Evolutionary conservation across 2,329 filamentous ascomycete genomes (phyloP).

Genomic region (Alternaria brassicicola): DNA sequence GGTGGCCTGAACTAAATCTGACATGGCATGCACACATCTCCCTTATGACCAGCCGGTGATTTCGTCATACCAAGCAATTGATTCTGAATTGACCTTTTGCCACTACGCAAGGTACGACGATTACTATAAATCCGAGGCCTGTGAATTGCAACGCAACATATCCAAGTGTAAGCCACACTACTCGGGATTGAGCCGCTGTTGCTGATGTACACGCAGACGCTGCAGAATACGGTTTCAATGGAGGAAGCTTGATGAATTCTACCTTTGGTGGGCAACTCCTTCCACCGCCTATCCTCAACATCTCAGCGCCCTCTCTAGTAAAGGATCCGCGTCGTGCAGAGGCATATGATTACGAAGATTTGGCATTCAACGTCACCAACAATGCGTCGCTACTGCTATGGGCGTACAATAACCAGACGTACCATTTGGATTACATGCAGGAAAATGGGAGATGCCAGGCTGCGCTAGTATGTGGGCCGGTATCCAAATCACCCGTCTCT

Average conservation of each 20-base stretch:
- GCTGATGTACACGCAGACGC: neutral
- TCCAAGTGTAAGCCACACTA: neutral
- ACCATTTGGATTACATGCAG: neutral
- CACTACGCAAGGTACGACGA: neutral
- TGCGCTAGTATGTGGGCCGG: neutral
- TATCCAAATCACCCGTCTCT: neutral
- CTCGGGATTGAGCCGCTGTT: neutral
- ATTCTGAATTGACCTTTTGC: neutral
- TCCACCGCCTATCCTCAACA: slow-evolving; percentile 12
- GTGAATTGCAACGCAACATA: neutral
- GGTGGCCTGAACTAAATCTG: no score
- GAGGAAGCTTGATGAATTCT: neutral
- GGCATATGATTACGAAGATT: neutral
- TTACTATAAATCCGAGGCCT: neutral
- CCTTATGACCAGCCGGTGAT: neutral
- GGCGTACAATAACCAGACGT: slow-evolving; percentile 6
- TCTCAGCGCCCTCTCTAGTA: slow-evolving; percentile 4
- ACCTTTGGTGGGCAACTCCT: slow-evolving; percentile 5
- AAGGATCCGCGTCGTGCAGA: neutral
- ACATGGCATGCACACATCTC: neutral
- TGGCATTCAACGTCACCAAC: neutral
- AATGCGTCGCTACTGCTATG: neutral
- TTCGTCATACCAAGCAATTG: neutral
- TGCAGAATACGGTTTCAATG: neutral
- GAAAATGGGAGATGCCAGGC: slow-evolving; percentile 20